Evolutionary conservation across 352 stramenopile species (phyloP), one percentile per base, ranked within the genome.

Genomic region (Thalassiosira pacifica): DNA sequence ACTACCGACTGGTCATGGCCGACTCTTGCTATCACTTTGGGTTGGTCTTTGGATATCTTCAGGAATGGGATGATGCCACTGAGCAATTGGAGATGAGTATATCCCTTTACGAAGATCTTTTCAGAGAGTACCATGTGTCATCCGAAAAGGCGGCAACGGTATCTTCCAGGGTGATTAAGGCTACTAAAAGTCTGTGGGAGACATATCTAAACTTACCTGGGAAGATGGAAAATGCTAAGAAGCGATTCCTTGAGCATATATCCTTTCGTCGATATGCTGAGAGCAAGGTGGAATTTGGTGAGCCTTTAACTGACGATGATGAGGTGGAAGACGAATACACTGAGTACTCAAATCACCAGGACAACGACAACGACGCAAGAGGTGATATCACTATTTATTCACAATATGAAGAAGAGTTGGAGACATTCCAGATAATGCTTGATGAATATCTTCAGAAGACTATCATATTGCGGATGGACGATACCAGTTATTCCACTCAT

Each of bases 231-330:
- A 52, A 73, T 19, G 63, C 70, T 11, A 72, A 77, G 26, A 67
- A 71, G 24, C 22, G 53, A 27, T 86, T 80, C 69, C 42, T 45
- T 19, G 34, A 19, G 31, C 52, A 86, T 65, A 67, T 86, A 34
- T 22, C 42, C 29, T 42, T 68, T 10, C 61, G 32, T 5, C 48
- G 73, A 32, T 79, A 70, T 60, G 29, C 27, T 40, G 59, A 77
- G 18, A 18, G 29, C 2, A 18, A 29, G 66, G 27, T 59, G 26
- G 48, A 48, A 60, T 71, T 86, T 27, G 63, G 70, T 22, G 10
- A 76, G 40, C 31, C 31, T 27, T 53, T 86, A 48, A 29, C 0
- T 37, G 66, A 81, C 71, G 60, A 80, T 48, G 37, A 55, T 27
- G 65, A 81, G 22, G 77, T 61, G 27, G 69, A 77, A 42, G 55